phyloP scores from a whole-genome alignment of 345 rosid genomes.

The Clausena lansium region DNA sequence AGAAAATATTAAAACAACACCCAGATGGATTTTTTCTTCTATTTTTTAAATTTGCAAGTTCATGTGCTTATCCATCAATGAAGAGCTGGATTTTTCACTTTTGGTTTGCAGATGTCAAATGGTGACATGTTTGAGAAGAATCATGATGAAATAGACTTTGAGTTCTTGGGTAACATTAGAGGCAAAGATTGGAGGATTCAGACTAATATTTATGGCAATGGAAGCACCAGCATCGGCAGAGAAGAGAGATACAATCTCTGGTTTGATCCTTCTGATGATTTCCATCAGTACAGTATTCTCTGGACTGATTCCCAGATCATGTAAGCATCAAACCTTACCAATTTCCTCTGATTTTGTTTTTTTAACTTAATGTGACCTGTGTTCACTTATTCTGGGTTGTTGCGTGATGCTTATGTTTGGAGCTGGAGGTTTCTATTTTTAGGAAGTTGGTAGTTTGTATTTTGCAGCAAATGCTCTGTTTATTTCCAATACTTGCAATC shows the following conservation, averaged over 20 bases:
- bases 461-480: conserved; percentile 18
- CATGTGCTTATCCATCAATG: not conserved
- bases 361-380: not conserved
- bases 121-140: conserved; percentile 91
- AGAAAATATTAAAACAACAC: not conserved
- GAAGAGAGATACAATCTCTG: conserved; percentile 97
- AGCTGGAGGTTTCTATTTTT: conserved; percentile 17
- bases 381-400: conserved; percentile 20
- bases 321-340: conserved; percentile 41
- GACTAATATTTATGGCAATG: conserved; percentile 92
- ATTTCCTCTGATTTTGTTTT: not conserved
- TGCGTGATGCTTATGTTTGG: conserved; percentile 21
- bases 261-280: conserved; percentile 97
- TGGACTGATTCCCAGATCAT: conserved; percentile 91
- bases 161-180: conserved; percentile 96
- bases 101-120: conserved; percentile 78
- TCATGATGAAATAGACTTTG: conserved; percentile 98
- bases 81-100: not conserved
- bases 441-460: conserved; percentile 9
- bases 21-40: not conserved
- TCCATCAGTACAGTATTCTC: conserved; percentile 84
- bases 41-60: not conserved
- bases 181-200: conserved; percentile 99
- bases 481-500: conserved; percentile 17
- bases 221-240: conserved; percentile 84